These are phyloP conservation scores for Polytrichum commune DNA, from an alignment of 225 moss, liverwort and hornwort species.

Conservation along the genomic window DNA sequence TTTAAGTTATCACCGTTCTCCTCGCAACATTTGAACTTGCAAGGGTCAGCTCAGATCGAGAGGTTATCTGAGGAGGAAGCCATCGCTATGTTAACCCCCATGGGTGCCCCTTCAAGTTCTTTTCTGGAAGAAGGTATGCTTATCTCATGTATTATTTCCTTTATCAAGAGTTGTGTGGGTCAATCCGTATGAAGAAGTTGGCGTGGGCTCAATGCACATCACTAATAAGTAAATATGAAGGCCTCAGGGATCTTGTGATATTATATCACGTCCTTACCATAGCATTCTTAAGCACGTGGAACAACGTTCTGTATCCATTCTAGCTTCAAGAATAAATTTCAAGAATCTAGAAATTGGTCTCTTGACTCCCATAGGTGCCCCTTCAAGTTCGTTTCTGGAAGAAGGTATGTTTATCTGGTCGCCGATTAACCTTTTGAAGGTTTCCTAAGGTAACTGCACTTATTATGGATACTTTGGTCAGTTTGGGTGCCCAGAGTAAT, in stretches of 20 bases:
- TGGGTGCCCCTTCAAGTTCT: constrained; percentile 73
- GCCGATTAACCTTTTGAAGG: background rate
- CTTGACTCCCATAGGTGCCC: constrained; percentile 54
- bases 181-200: background rate
- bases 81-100: constrained; percentile 48
- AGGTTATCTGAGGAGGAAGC: constrained; percentile 31
- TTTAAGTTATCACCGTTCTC: constrained; percentile 22
- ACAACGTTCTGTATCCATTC: no score
- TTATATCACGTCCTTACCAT: no score
- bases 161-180: background rate
- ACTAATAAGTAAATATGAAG: no score
- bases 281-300: no score
- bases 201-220: no score
- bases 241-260: no score
- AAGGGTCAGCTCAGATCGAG: background rate
- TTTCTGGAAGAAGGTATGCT: constrained; percentile 57
- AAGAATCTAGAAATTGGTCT: constrained; percentile 23
- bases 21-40: background rate
- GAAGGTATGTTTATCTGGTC: constrained; percentile 41
- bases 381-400: constrained; percentile 26
- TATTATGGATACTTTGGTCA: no score
- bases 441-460: no score
- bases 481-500: no score
- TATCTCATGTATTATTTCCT: background rate
- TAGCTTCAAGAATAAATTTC: no score